phyloP scores from a whole-genome alignment of 2,329 filamentous ascomycete genomes.

The Chaetomium strumarium region DNA sequence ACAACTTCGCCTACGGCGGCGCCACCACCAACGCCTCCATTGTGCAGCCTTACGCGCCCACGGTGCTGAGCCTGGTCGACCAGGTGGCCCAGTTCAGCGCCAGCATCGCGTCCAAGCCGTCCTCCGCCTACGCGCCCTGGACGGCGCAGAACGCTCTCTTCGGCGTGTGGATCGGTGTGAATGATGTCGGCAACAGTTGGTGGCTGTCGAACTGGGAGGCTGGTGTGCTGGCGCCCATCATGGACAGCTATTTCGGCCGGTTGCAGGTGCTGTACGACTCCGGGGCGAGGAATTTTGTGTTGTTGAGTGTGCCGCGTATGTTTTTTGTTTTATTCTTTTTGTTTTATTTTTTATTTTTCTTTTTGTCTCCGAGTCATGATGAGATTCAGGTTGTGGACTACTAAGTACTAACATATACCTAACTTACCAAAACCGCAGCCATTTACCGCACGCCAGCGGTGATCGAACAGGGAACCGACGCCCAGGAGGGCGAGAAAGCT shows the following conservation, averaged over 20 bases:
- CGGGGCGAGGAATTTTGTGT: conserved; percentile 42
- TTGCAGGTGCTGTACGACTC: conserved; percentile 38
- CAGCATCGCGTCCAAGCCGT: conserved; percentile 31
- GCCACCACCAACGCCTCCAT: conserved; percentile 45
- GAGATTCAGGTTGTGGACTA: too few relatives aligned
- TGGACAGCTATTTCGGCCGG: conserved; percentile 39
- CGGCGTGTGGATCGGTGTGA: conserved; percentile 50
- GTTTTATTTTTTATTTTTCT: neutral
- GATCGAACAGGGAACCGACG: conserved; percentile 23
- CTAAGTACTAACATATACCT: too few relatives aligned
- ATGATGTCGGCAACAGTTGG: conserved; percentile 49
- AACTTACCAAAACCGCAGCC: conserved; percentile 25
- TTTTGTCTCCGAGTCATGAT: neutral
- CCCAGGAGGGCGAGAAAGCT: conserved; percentile 28
- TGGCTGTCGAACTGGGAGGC: conserved; percentile 35
- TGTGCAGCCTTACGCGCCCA: conserved; percentile 42
- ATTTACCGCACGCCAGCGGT: conserved; percentile 37
- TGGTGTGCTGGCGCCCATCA: conserved; percentile 32
- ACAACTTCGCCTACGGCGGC: conserved; percentile 47
- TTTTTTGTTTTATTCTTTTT: neutral
- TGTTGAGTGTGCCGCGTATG: conserved; percentile 42
- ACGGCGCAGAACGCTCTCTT: conserved; percentile 40
- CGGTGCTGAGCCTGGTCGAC: conserved; percentile 46
- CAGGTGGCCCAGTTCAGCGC: conserved; percentile 41
- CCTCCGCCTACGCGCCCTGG: conserved; percentile 37